Evolutionary conservation across 106 monocot species (phyloP).

Genomic region (Narthecium ossifragum): DNA sequence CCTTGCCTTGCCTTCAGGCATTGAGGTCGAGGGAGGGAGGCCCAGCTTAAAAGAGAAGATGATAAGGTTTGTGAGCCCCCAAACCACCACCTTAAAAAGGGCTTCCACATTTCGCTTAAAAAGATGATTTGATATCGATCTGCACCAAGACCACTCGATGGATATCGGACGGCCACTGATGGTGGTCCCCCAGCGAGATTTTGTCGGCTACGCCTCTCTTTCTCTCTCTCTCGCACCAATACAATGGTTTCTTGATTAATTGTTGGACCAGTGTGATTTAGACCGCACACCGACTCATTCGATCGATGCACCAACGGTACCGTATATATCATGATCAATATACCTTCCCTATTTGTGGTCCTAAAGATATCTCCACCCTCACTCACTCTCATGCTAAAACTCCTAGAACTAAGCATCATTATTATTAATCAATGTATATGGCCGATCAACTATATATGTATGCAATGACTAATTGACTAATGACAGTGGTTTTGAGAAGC

Average conservation of each 20-base stretch:
- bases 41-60: slow-evolving; percentile 37
- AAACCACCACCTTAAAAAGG: slow-evolving; percentile 21
- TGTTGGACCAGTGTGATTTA: slow-evolving; percentile 32
- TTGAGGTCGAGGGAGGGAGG: neutral
- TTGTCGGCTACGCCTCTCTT: slow-evolving; percentile 13
- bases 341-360: too few relatives aligned
- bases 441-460: too few relatives aligned
- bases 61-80: slow-evolving; percentile 27
- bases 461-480: too few relatives aligned
- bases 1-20: neutral
- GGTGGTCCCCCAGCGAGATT: neutral
- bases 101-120: slow-evolving; percentile 5
- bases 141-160: neutral
- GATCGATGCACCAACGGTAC: too few relatives aligned
- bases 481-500: too few relatives aligned
- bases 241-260: slow-evolving; percentile 17
- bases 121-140: slow-evolving; percentile 7
- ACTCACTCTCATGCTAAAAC: too few relatives aligned
- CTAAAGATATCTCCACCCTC: too few relatives aligned
- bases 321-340: too few relatives aligned
- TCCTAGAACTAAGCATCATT: too few relatives aligned
- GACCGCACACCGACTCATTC: slow-evolving; percentile 35
- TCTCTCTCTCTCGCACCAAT: neutral
- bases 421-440: too few relatives aligned
- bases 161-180: slow-evolving; percentile 1